Base-by-base conservation (phyloP, 2,329 filamentous ascomycete genomes). In the Alternaria atra region DNA sequence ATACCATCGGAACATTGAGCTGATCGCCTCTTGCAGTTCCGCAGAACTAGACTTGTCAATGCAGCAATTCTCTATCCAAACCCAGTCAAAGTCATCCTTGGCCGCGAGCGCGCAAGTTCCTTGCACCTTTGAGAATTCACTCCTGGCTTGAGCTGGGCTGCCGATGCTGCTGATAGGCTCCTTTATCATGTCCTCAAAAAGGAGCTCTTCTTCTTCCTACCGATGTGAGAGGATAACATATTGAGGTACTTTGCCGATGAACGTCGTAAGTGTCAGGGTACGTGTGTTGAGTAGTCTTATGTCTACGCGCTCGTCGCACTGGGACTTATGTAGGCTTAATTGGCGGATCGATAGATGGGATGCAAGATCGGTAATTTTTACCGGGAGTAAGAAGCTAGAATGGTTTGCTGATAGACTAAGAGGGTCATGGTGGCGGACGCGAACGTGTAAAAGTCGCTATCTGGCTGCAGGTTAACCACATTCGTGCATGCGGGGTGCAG, bases 141-240 rank as follows among this genome's bases (percentile, higher is more conserved):
- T 13, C 34, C 35, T 35, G 29, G 46, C 10, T 25, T n/a, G 46
- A 17, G 46, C 46, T 34, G 30, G 30, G 17, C n/a, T 35, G 20
- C 13, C 17, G 6, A 2, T 7, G 30, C 37, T 5, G 17, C 42
- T 10, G 30, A 51, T 51, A 13, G 40, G 39, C 20, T 15, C 15
- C 6, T 55, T 55, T 13, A 39, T 25, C 15, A 60, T 34, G 30
- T 65, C 52, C 42, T 60, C 42, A 17, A 65, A 52, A 13, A 48
- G 52, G 46, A 63, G 34, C 32, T 67, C 65, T 13, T 63, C 59
- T 13, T 52, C 30, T 34, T 55, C 58, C 63, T 57, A 65, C 2
- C 55, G 62, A 52, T 65, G 65, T 9, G 65, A 65, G n/a, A 67
- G 57, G 13, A 67, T 67, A 2, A 47, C 65, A 39, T 67, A 61